phyloP scores from a whole-genome alignment of 2,329 filamentous ascomycete genomes.

The Cladosporium sp. region DNA sequence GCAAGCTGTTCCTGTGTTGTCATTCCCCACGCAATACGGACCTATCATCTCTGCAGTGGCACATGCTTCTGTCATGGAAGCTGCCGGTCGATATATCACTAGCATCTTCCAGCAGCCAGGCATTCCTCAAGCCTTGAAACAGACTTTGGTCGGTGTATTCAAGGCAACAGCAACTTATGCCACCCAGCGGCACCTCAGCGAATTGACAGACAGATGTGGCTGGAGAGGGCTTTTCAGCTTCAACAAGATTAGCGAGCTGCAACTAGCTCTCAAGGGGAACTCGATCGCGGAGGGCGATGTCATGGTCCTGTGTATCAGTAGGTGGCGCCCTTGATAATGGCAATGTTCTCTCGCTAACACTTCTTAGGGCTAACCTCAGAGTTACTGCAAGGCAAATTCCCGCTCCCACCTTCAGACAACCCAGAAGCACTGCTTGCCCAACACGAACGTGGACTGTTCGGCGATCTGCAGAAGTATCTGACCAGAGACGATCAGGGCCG shows the following conservation, averaged over 20 bases:
- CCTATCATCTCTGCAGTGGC: constrained; percentile 1
- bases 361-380: constrained; percentile 1
- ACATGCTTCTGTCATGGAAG: constrained; percentile 2
- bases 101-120: neutral
- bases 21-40: neutral
- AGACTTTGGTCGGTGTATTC: constrained; percentile 5
- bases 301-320: constrained; percentile 16
- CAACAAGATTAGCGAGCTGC: constrained; percentile 13
- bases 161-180: constrained; percentile 5
- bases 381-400: neutral
- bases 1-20: neutral
- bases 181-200: neutral
- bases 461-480: neutral
- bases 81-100: neutral
- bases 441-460: neutral
- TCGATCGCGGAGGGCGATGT: constrained; percentile 18
- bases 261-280: constrained; percentile 10
- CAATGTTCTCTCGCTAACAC: neutral
- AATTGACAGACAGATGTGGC: constrained; percentile 9
- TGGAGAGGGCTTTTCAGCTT: constrained; percentile 12
- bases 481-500: neutral
- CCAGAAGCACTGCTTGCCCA: neutral
- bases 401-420: neutral
- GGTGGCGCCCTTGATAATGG: neutral
- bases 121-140: neutral